A percentile compares a stretch with the other conserved stretches of the same genome.
Evolutionary conservation across 1,284 basidiomycete genomes (phyloP).

Genomic region (Sanghuangporus baumii): DNA sequence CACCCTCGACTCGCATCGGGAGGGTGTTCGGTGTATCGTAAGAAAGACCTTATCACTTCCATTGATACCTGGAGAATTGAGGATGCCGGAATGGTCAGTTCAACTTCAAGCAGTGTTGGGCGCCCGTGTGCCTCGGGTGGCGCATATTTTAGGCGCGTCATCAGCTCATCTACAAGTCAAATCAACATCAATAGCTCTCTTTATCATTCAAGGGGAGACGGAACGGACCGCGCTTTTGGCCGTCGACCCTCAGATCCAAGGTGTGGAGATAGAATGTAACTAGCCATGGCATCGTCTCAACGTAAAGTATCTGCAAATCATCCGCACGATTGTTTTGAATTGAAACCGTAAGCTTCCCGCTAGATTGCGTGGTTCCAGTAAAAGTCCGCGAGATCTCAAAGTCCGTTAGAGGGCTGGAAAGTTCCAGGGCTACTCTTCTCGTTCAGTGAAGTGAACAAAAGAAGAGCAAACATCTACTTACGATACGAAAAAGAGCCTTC

Average conservation of each 20-base stretch:
- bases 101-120: conserved; percentile 71
- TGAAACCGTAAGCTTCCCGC: conserved; percentile 64
- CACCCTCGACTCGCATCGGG: conserved; percentile 95
- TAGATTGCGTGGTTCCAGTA: conserved; percentile 72
- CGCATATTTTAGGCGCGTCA: conserved; percentile 59
- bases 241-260: conserved; percentile 41
- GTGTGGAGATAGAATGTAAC: conserved; percentile 88
- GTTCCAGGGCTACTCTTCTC: conserved; percentile 25
- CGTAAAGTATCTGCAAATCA: conserved; percentile 60
- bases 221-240: conserved; percentile 38
- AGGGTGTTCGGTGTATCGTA: conserved; percentile 93
- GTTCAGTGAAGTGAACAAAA: conserved; percentile 19
- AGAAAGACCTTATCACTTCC: conserved; percentile 79
- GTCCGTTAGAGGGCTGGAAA: conserved; percentile 32
- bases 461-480: conserved; percentile 29
- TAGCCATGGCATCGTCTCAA: conserved; percentile 93
- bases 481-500: conserved; percentile 50
- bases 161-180: conserved; percentile 44
- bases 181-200: conserved; percentile 14
- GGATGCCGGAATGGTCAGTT: conserved; percentile 65
- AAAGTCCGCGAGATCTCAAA: conserved; percentile 70
- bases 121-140: conserved; percentile 64
- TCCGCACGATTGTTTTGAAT: conserved; percentile 59
- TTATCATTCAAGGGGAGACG: conserved; percentile 5
- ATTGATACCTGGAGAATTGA: conserved; percentile 62